Evolutionary conservation across 495 filamentous ascomycete species (phyloP).

Genomic region (Podospora anserina): DNA sequence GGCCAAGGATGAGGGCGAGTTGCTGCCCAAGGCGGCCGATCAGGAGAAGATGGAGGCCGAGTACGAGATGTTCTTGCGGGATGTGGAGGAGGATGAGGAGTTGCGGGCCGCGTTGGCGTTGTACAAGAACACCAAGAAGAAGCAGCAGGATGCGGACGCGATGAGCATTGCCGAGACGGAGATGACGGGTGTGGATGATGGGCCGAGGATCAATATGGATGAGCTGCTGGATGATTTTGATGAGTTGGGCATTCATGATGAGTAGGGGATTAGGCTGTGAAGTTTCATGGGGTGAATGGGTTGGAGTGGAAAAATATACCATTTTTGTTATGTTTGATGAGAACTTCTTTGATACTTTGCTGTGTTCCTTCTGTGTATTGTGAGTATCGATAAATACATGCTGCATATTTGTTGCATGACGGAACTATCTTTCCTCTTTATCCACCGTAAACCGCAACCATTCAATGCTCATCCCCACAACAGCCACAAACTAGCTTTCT

Average conservation of each 20-base stretch:
- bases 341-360: no score
- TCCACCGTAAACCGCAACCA: background rate
- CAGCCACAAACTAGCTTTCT: background rate
- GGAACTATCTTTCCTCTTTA: background rate
- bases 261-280: slow-evolving; percentile 12
- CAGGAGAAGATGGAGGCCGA: slow-evolving; percentile 81
- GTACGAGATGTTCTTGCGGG: slow-evolving; percentile 94
- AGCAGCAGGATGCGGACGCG: slow-evolving; percentile 43
- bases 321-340: background rate
- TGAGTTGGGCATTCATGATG: slow-evolving; percentile 65
- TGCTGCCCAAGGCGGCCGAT: slow-evolving; percentile 74
- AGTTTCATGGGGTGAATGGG: background rate
- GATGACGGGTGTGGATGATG: slow-evolving; percentile 65
- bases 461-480: background rate
- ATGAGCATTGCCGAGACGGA: slow-evolving; percentile 64
- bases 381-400: background rate
- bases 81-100: slow-evolving; percentile 94
- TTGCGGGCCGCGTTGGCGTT: slow-evolving; percentile 76
- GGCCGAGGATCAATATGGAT: slow-evolving; percentile 74
- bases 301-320: background rate
- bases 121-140: slow-evolving; percentile 63
- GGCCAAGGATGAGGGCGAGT: slow-evolving; percentile 78
- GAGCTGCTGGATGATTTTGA: slow-evolving; percentile 89
- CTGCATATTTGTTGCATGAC: background rate
- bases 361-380: no score